Conservation (phyloP, 208 protist genomes). For the Giardia muris region DNA sequence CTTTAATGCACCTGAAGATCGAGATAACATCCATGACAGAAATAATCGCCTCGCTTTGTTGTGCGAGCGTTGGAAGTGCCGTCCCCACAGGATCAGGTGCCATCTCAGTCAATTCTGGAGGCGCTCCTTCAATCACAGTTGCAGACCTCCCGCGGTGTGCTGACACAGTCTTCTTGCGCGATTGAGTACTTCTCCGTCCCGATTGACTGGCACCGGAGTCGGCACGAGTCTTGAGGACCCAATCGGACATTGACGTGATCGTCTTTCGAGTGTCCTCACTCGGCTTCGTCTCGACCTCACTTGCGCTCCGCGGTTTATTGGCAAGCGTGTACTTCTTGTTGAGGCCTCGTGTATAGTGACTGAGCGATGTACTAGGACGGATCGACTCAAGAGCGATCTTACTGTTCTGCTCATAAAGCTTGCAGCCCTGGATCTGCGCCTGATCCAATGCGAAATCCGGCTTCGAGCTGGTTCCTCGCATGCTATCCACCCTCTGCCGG, state of each 20-base stretch:
- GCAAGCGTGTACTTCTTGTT: not conserved
- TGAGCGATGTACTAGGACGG: not conserved
- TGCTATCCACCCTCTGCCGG: not conserved
- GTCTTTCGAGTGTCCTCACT: not conserved
- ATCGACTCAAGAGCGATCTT: not conserved
- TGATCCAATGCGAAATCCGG: not conserved
- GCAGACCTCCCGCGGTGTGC: too few relatives aligned
- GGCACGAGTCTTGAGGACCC: not conserved
- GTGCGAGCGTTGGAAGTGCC: not conserved
- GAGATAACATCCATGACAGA: not conserved
- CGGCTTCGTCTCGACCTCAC: not conserved
- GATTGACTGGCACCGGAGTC: not conserved
- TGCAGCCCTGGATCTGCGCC: not conserved
- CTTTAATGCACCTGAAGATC: constrained; percentile 25
- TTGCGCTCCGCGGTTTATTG: not conserved
- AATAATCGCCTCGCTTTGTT: not conserved
- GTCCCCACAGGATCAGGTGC: not conserved
- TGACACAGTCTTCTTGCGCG: not conserved
- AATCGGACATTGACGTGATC: not conserved
- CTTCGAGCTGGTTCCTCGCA: not conserved
- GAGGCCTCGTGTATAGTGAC: not conserved
- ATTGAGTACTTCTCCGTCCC: not conserved
- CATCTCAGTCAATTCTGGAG: not conserved
- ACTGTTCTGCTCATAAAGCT: constrained; percentile 10
- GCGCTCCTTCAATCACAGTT: too few relatives aligned